phyloP scores from a whole-genome alignment of 192 early-diverging fungal species.

The Backusella liffmaniae region DNA sequence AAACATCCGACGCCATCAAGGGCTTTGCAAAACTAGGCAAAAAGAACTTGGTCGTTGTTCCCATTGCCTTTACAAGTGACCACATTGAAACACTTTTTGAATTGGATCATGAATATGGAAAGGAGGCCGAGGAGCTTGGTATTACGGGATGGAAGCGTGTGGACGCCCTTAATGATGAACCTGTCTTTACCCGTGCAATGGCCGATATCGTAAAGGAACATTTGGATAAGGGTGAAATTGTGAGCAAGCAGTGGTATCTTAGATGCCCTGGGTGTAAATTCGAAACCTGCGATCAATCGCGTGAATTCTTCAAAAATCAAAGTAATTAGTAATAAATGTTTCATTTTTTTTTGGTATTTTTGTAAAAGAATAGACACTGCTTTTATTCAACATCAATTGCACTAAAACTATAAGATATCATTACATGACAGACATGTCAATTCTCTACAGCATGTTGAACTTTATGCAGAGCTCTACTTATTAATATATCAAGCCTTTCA shows the following conservation, averaged over 20 bases:
- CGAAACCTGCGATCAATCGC: slow-evolving; percentile 60
- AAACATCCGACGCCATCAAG: slow-evolving; percentile 79
- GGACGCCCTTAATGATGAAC: slow-evolving; percentile 91
- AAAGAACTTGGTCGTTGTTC: slow-evolving; percentile 83
- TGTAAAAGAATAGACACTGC: no score
- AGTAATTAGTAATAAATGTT: no score
- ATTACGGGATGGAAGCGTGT: slow-evolving; percentile 83
- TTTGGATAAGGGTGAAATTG: slow-evolving; percentile 46
- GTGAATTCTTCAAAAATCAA: slow-evolving; percentile 59
- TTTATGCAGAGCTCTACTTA: no score
- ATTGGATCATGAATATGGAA: slow-evolving; percentile 91
- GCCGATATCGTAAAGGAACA: slow-evolving; percentile 84
- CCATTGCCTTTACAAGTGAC: slow-evolving; percentile 95
- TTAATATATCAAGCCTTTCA: no score
- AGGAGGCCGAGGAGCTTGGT: slow-evolving; percentile 81
- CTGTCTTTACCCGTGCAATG: slow-evolving; percentile 88
- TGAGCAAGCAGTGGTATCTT: slow-evolving; percentile 55
- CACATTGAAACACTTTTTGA: slow-evolving; percentile 98
- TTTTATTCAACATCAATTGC: no score
- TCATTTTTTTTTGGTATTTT: no score
- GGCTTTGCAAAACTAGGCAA: slow-evolving; percentile 74
- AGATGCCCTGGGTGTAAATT: slow-evolving; percentile 77
- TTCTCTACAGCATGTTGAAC: no score
- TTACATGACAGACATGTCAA: no score
- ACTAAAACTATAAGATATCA: no score